Conservation (phyloP, 2,329 filamentous ascomycete species). For the Bipolaris oryzae region DNA sequence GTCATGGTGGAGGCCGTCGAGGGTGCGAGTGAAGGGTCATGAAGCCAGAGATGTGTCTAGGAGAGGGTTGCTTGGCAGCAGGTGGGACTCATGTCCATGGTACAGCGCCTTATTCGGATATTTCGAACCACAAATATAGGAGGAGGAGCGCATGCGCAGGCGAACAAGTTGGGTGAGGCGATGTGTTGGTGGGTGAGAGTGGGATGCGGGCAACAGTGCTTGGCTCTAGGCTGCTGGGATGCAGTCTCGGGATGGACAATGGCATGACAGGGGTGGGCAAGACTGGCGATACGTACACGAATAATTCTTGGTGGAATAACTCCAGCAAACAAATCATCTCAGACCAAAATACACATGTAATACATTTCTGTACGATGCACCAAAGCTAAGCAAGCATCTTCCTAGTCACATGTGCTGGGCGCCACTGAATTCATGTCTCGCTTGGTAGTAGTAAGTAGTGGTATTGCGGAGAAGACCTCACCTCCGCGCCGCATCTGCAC, state of each 20-base stretch:
- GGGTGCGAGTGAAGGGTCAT: constrained; percentile 19
- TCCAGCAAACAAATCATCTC: not conserved
- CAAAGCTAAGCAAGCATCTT: not conserved
- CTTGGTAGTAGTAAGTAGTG: constrained; percentile 14
- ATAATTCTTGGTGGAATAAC: no score
- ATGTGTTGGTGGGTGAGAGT: not conserved
- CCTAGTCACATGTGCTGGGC: not conserved
- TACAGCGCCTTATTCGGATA: constrained; percentile 5
- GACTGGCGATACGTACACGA: not conserved
- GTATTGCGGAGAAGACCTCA: constrained; percentile 14
- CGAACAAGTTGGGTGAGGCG: not conserved
- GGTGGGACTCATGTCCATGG: constrained; percentile 20
- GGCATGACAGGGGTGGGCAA: constrained; percentile 15
- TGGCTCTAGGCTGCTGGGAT: constrained; percentile 22
- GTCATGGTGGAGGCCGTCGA: constrained; percentile 42
- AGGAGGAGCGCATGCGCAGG: constrained; percentile 15
- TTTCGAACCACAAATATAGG: not conserved
- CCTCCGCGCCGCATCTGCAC: constrained; percentile 26
- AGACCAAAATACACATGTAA: not conserved
- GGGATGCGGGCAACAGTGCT: constrained; percentile 20
- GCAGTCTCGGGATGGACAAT: constrained; percentile 19
- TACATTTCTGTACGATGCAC: not conserved
- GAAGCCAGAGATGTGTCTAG: constrained; percentile 13
- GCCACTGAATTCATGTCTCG: not conserved
- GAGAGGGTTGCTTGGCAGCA: constrained; percentile 8